Conservation (phyloP, 1,284 basidiomycete species). For the Cutaneotrichosporon sp. region DNA sequence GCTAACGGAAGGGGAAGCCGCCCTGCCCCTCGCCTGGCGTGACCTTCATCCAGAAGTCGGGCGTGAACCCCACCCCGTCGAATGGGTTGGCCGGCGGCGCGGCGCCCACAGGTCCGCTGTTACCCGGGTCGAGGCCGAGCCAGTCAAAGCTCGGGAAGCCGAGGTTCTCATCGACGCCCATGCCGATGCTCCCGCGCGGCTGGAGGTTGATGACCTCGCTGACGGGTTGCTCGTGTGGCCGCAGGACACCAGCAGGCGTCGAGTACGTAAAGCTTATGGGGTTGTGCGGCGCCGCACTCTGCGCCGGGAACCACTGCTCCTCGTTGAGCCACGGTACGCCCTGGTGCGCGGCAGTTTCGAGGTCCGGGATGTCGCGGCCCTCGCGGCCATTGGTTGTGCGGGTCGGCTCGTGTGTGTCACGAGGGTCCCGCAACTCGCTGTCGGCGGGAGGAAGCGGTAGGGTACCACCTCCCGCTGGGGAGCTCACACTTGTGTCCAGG, state of each 20-base stretch:
- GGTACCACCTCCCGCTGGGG: conserved; percentile 36
- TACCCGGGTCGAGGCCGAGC: conserved; percentile 27
- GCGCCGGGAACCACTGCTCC: conserved; percentile 9
- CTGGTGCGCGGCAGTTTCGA: not conserved
- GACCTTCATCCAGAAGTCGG: conserved; percentile 61
- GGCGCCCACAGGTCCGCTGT: not conserved
- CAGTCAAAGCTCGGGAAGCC: conserved; percentile 45
- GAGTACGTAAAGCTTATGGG: conserved; percentile 30
- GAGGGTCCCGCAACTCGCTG: not conserved
- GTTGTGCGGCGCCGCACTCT: not conserved
- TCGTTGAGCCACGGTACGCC: conserved; percentile 8
- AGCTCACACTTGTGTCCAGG: conserved; percentile 33
- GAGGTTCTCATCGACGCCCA: conserved; percentile 26
- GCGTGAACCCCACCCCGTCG: conserved; percentile 48
- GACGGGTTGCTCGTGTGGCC: conserved; percentile 40
- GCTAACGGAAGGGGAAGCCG: conserved; percentile 27
- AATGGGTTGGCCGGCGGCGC: conserved; percentile 16
- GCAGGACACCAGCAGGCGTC: conserved; percentile 22
- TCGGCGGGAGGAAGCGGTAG: conserved; percentile 29
- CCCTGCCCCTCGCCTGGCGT: conserved; percentile 59
- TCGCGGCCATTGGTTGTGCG: conserved; percentile 4
- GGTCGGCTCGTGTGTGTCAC: not conserved
- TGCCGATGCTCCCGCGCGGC: conserved; percentile 13
- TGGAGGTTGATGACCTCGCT: conserved; percentile 26
- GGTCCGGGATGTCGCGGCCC: conserved; percentile 2